Evolutionary conservation across 164 flowering plant genomes (phyloP).

Genomic region (Aristolochia fimbriata): DNA sequence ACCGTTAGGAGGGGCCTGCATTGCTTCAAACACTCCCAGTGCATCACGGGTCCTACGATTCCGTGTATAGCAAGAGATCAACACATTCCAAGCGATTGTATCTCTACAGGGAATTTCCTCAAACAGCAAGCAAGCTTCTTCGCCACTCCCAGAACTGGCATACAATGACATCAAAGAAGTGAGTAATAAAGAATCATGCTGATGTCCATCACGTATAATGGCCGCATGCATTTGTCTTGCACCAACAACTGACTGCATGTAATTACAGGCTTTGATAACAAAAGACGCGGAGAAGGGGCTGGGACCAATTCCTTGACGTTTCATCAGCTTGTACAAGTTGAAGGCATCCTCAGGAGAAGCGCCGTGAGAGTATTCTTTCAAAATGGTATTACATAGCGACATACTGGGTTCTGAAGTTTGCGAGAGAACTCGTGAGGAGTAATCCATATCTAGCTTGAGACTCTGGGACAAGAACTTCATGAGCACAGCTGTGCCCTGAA

Average conservation of each 20-base stretch:
- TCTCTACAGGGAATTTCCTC: slow-evolving; percentile 58
- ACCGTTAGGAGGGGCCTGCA: slow-evolving; percentile 23
- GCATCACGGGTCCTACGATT: slow-evolving; percentile 46
- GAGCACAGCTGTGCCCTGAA: slow-evolving; percentile 27
- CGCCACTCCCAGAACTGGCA: slow-evolving; percentile 22
- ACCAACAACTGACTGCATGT: slow-evolving; percentile 14
- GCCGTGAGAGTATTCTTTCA: slow-evolving; percentile 45
- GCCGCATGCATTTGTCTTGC: slow-evolving; percentile 52
- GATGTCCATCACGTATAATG: slow-evolving; percentile 44
- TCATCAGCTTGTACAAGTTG: slow-evolving; percentile 34
- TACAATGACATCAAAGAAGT: slow-evolving; percentile 67
- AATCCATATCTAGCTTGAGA: slow-evolving; percentile 13
- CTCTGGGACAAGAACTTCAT: slow-evolving; percentile 31
- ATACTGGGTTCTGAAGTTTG: slow-evolving; percentile 26
- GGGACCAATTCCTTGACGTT: slow-evolving; percentile 22
- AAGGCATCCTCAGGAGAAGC: slow-evolving; percentile 33
- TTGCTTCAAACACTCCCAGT: slow-evolving; percentile 40
- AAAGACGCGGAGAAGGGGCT: slow-evolving; percentile 42
- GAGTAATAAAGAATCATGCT: slow-evolving; percentile 36
- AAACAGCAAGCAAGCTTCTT: slow-evolving; percentile 48
- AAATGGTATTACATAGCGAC: slow-evolving; percentile 36
- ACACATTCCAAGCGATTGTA: slow-evolving; percentile 58
- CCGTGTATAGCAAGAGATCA: slow-evolving; percentile 49
- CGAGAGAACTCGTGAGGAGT: slow-evolving; percentile 33
- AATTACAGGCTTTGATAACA: slow-evolving; percentile 37